Base-by-base conservation (phyloP, 768 basidiomycete species). In the Trametes maxima region DNA sequence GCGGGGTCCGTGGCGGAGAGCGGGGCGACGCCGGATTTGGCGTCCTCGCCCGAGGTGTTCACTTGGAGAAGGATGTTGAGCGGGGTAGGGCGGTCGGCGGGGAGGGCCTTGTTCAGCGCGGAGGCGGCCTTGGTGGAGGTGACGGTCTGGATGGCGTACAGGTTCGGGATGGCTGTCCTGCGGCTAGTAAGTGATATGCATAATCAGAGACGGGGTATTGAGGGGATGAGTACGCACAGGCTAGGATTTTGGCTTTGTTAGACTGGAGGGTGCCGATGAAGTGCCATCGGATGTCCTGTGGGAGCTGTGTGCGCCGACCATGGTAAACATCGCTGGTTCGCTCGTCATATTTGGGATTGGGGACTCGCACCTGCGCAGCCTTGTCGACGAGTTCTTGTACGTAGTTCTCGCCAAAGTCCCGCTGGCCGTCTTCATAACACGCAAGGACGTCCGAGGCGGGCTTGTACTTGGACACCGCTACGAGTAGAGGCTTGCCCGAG, bases 401-500 rank as follows among this genome's bases (percentile, higher is more conserved):
- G 70, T 98, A 98, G 73, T 99, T 99, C 78, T 99, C 97, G 7
- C 97, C 97, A 70, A 98, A 99, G 73, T 96, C 93, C 2, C 87
- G 78, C 64, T 97, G 92, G 0, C 90, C 93, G 14, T 80, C 79
- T 51, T 90, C 81, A 70, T 91, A 92, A 65, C 94, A 91, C 11
- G 89, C 89, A 25, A 86, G 78, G 61, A 98, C 86, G 74, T 98
- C 96, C 10, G 86, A 84, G 3, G 89, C 83, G 5, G 96, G 92
- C 72, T 98, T 98, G 70, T 88, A 84, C 75, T 98, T 98, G 12
- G 94, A 96, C 5, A 98, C 95, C 3, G 95, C 93, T 17, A 98
- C 88, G 13, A 98, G 75, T 3, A 79, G 79, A 12, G 80, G 74
- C 19, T 59, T 54, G 21, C 22, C 40, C 5, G 47, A 24, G 12